Percentiles rank a stretch among this genome's conserved stretches.
phyloP scores from a whole-genome alignment of 2,329 filamentous ascomycete genomes.

The Hypoxylon sp. region DNA sequence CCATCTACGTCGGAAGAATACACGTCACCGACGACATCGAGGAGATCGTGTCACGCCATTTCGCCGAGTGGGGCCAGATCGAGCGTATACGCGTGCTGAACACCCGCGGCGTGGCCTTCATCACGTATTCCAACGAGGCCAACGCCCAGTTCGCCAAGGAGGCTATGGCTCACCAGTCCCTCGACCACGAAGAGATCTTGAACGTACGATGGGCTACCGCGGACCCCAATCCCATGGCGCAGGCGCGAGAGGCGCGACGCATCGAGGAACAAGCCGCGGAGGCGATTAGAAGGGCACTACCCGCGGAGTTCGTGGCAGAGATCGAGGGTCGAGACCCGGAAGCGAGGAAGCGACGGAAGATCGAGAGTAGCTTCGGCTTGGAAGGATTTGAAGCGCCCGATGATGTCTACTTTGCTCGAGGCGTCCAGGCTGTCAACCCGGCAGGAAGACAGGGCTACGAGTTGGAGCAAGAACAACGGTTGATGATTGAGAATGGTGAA shows the following conservation, averaged over 20 bases:
- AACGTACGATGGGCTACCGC: slow-evolving; percentile 98
- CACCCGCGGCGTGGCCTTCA: slow-evolving; percentile 87
- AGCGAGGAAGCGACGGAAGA: slow-evolving; percentile 85
- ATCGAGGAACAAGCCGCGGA: slow-evolving; percentile 98
- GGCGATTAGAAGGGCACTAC: slow-evolving; percentile 86
- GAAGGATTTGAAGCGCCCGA: slow-evolving; percentile 94
- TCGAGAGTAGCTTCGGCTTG: slow-evolving; percentile 88
- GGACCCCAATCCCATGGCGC: slow-evolving; percentile 93
- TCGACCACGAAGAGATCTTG: slow-evolving; percentile 91
- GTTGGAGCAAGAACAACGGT: slow-evolving; percentile 67
- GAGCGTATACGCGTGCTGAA: slow-evolving; percentile 90
- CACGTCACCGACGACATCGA: slow-evolving; percentile 97
- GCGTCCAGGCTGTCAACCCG: slow-evolving; percentile 72
- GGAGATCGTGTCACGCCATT: slow-evolving; percentile 92
- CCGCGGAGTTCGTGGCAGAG: slow-evolving; percentile 90
- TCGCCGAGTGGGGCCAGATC: slow-evolving; percentile 94
- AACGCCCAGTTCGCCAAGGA: slow-evolving; percentile 93
- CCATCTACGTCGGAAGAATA: slow-evolving; percentile 91
- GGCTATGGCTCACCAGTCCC: slow-evolving; percentile 91
- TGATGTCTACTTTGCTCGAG: slow-evolving; percentile 88
- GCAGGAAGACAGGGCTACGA: slow-evolving; percentile 67
- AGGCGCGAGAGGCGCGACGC: slow-evolving; percentile 85
- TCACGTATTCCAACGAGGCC: slow-evolving; percentile 91
- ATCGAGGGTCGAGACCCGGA: slow-evolving; percentile 91
- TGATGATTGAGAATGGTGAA: slow-evolving; percentile 67